Conservation (phyloP, 305 asterid species). For the Plantago coronopus region DNA sequence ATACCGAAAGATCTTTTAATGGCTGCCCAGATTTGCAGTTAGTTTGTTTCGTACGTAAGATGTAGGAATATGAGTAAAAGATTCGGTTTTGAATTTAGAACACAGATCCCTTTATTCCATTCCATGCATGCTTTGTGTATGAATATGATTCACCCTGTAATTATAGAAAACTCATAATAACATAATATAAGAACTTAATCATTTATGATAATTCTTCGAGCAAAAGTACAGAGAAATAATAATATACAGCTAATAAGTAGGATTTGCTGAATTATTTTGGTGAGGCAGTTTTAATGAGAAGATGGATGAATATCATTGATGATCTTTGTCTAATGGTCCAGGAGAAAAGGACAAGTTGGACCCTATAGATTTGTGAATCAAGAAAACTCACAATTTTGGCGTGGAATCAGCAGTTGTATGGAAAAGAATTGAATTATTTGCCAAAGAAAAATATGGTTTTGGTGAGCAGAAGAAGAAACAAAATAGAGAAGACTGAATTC, state of each 20-base stretch:
- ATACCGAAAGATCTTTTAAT: not conserved
- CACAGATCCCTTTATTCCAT: too few relatives aligned
- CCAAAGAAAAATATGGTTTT: not conserved
- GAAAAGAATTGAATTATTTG: not conserved
- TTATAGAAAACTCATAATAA: too few relatives aligned
- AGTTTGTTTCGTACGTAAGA: not conserved
- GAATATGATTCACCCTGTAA: too few relatives aligned
- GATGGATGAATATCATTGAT: not conserved
- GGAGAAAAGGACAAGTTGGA: not conserved
- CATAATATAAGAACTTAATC: too few relatives aligned
- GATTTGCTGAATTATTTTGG: not conserved
- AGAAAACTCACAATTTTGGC: not conserved
- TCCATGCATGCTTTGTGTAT: too few relatives aligned
- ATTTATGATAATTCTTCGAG: too few relatives aligned
- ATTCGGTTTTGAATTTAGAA: too few relatives aligned
- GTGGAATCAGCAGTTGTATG: not conserved
- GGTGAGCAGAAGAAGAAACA: too few relatives aligned
- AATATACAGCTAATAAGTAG: too few relatives aligned
- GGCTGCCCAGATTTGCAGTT: not conserved
- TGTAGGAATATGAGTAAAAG: too few relatives aligned
- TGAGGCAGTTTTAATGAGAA: not conserved
- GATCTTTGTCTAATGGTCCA: not conserved
- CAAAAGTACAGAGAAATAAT: too few relatives aligned
- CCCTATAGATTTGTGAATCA: constrained; percentile 4
- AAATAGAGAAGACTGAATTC: too few relatives aligned